Base-by-base conservation (phyloP, 805 yeast species). In the Candida easanensis region DNA sequence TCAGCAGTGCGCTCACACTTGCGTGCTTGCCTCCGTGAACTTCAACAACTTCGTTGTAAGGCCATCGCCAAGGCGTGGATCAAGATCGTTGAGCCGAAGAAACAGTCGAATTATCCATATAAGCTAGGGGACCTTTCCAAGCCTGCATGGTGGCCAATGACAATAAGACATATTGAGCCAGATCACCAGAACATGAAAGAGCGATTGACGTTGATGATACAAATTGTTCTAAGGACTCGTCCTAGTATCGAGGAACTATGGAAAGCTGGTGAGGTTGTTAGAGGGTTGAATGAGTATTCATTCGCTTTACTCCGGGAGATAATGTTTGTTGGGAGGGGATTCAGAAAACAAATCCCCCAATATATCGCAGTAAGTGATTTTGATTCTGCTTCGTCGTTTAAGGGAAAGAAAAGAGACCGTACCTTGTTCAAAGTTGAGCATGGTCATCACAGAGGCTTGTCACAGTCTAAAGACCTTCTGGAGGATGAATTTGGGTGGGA, bases 111-210 rank as follows among this genome's bases (percentile, higher is more conserved):
- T 19, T 73, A 64, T 51, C 91, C 91, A 4, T 84, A 84, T 57
- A 82, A 77, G 41, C 54, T 57, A 9, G 79, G 78, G 2, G 73
- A 74, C 13, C 37, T 20, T 0, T 52, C 74, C 11, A 75, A 68
- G 48, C 93, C 91, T 0, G 53, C 56, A 5, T 84, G 90, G 90
- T 84, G 93, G 93, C 90, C 90, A 0, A 28, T 33, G 0, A 44
- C 49, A 11, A 75, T 81, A 1, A 65, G 76, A 28, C 91, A 84
- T 61, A 69, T 67, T 34, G 90, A 84, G 54, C 91, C 91, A 0
- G 91, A 84, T 57, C 91, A 85, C 62, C 63, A 85, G 44, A 71
- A 68, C 45, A 84, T 80, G 56, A 64, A 62, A 1, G 83, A 80
- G 52, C 64, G 93, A 41, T 53, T 82, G 16, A 56, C 54, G 4